These are phyloP conservation scores for Aspergillus cejpii DNA, from an alignment of 2,329 filamentous ascomycete species.

Conservation along the genomic window DNA sequence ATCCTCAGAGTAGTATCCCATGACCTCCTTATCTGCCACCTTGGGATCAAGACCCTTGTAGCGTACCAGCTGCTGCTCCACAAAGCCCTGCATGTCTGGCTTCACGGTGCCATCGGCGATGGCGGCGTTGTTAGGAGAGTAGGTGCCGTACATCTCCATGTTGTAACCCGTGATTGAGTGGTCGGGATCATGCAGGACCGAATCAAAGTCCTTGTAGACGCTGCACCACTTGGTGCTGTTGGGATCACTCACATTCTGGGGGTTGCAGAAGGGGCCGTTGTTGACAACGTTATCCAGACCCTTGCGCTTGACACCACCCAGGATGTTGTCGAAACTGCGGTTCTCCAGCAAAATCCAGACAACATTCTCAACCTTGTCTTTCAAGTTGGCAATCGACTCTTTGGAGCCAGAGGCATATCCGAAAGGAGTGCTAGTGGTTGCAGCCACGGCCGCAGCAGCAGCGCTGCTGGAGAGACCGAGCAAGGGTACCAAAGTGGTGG, in stretches of 20 bases:
- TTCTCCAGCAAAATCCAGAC: constrained; percentile 38
- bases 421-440: not conserved
- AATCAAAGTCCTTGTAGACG: constrained; percentile 34
- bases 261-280: constrained; percentile 38
- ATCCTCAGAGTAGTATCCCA: constrained; percentile 39
- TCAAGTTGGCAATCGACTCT: constrained; percentile 29
- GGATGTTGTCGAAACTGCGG: constrained; percentile 33
- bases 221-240: constrained; percentile 22
- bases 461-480: constrained; percentile 5
- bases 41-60: constrained; percentile 27
- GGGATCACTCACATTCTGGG: constrained; percentile 28
- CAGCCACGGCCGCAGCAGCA: constrained; percentile 3
- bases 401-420: constrained; percentile 25
- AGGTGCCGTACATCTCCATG: constrained; percentile 38
- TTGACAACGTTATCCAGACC: constrained; percentile 38
- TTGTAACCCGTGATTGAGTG: constrained; percentile 39
- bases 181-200: constrained; percentile 36
- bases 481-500: constrained; percentile 1
- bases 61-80: constrained; percentile 33
- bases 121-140: constrained; percentile 29
- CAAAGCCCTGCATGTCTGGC: constrained; percentile 32
- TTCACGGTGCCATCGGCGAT: constrained; percentile 26
- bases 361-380: constrained; percentile 31
- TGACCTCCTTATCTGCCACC: constrained; percentile 29
- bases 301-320: constrained; percentile 34